A percentile compares a stretch with the other conserved stretches of the same genome.
Conservation (phyloP, 2,329 filamentous ascomycete genomes). For the Aspergillus terreus region DNA sequence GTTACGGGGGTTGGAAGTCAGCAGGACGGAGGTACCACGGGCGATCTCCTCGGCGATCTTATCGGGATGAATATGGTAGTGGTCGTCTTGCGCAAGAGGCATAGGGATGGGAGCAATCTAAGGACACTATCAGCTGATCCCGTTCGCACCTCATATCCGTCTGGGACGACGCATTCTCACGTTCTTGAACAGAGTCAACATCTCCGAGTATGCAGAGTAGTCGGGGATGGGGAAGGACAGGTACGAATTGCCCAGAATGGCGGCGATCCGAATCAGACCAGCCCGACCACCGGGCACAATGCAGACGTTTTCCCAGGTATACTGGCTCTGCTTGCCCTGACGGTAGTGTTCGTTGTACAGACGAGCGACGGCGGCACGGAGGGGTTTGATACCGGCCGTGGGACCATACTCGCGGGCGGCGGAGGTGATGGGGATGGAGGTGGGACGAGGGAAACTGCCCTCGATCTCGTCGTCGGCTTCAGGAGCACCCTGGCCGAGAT, state of each 20-base stretch:
- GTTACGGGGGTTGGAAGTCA: constrained; percentile 94
- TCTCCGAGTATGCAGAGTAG: constrained; percentile 97
- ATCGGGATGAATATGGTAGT: constrained; percentile 88
- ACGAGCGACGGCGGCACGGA: constrained; percentile 82
- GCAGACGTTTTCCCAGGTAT: constrained; percentile 96
- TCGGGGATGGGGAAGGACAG: constrained; percentile 92
- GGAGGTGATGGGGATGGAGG: constrained; percentile 71
- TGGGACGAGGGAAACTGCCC: constrained; percentile 80
- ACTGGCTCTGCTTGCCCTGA: constrained; percentile 79
- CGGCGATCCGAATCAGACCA: constrained; percentile 89
- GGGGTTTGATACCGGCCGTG: constrained; percentile 86
- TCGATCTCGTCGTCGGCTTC: constrained; percentile 92
- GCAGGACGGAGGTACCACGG: constrained; percentile 78
- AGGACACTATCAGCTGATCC: not conserved
- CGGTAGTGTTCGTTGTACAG: constrained; percentile 93
- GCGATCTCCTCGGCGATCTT: constrained; percentile 91
- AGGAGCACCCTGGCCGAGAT: constrained; percentile 88
- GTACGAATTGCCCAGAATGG: constrained; percentile 87
- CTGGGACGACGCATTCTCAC: constrained; percentile 20
- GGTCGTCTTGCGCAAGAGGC: constrained; percentile 77
- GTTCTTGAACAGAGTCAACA: constrained; percentile 92
- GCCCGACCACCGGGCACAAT: constrained; percentile 93
- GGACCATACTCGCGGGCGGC: constrained; percentile 86
- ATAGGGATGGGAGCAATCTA: constrained; percentile 84
- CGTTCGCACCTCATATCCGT: not conserved